Evolutionary conservation across 352 stramenopile species (phyloP).

Genomic region (Globisporangium nodosum): DNA sequence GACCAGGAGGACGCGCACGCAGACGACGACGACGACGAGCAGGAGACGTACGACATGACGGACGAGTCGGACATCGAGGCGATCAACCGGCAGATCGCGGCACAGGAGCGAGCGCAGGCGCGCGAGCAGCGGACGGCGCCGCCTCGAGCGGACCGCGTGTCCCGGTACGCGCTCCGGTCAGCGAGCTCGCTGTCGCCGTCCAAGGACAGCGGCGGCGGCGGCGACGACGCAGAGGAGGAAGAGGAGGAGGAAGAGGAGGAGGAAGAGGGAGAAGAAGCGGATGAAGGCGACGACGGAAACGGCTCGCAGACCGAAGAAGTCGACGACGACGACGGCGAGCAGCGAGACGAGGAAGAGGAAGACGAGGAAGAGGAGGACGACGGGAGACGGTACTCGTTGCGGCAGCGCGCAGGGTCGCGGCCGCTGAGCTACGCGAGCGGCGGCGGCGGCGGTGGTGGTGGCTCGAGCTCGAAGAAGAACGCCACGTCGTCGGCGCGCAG

Average conservation of each 20-base stretch:
- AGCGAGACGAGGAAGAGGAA: slow-evolving; percentile 4
- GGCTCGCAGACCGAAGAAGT: slow-evolving; percentile 19
- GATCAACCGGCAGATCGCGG: slow-evolving; percentile 47
- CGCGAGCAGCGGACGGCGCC: slow-evolving; percentile 16
- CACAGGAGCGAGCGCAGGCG: slow-evolving; percentile 33
- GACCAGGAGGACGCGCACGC: slow-evolving; percentile 7
- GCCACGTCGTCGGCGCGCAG: slow-evolving; percentile 1
- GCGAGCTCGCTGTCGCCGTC: slow-evolving; percentile 25
- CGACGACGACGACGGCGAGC: slow-evolving; percentile 20
- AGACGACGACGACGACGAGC: slow-evolving; percentile 21
- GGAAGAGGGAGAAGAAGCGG: slow-evolving; percentile 14
- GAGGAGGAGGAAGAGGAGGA: slow-evolving; percentile 19
- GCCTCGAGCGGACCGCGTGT: slow-evolving; percentile 19
- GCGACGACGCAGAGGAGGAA: slow-evolving; percentile 23
- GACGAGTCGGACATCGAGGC: slow-evolving; percentile 48
- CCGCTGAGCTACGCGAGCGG: slow-evolving; percentile 11
- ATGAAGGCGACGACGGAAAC: slow-evolving; percentile 21
- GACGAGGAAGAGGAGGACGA: slow-evolving; percentile 4
- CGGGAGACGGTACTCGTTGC: slow-evolving; percentile 10
- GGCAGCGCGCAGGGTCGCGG: slow-evolving; percentile 6
- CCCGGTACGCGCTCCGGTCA: slow-evolving; percentile 57
- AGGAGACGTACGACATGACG: slow-evolving; percentile 25
- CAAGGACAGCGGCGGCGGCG: slow-evolving; percentile 13
- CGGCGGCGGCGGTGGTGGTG: slow-evolving; percentile 14
- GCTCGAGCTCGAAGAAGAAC: neutral